Percentiles rank a stretch among this genome's conserved stretches.
Evolutionary conservation across 108 stramenopile genomes (phyloP).

Genomic region (Fragilariopsis cylindrus): DNA sequence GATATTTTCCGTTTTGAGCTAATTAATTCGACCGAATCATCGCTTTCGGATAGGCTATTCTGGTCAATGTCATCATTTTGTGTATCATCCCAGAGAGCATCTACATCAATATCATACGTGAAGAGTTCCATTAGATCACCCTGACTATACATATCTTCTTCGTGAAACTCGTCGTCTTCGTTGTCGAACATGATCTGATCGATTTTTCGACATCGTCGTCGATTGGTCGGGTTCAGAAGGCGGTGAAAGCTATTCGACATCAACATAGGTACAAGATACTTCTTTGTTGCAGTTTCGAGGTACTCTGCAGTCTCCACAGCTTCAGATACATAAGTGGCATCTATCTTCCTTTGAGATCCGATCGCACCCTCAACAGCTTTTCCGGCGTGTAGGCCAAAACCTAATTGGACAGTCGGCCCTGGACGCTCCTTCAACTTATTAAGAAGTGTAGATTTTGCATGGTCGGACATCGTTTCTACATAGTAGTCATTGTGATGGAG

Average conservation of each 20-base stretch:
- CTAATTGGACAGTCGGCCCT: slow-evolving; percentile 87
- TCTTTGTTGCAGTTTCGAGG: slow-evolving; percentile 90
- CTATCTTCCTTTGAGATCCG: slow-evolving; percentile 91
- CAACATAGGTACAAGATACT: slow-evolving; percentile 79
- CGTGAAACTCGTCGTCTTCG: slow-evolving; percentile 50
- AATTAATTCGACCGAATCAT: neutral
- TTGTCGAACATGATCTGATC: slow-evolving; percentile 68
- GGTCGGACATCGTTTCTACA: slow-evolving; percentile 61
- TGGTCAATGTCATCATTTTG: slow-evolving; percentile 1
- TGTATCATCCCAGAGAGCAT: slow-evolving; percentile 56
- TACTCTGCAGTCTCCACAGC: slow-evolving; percentile 89
- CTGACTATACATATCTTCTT: slow-evolving; percentile 34
- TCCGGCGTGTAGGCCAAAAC: slow-evolving; percentile 93
- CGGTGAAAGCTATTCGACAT: slow-evolving; percentile 87
- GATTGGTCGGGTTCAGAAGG: slow-evolving; percentile 63
- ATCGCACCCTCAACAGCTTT: slow-evolving; percentile 98
- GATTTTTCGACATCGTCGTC: slow-evolving; percentile 72
- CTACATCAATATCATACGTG: slow-evolving; percentile 84
- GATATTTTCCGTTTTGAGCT: neutral
- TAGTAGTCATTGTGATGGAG: slow-evolving; percentile 74
- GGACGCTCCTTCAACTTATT: slow-evolving; percentile 68
- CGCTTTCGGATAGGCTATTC: slow-evolving; percentile 10
- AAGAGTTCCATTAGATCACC: slow-evolving; percentile 68
- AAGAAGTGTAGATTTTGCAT: slow-evolving; percentile 50
- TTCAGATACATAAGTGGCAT: slow-evolving; percentile 92